A percentile compares a stretch with the other conserved stretches of the same genome.
Evolutionary conservation across 2,329 filamentous ascomycete species (phyloP).

Genomic region (Aspergillus sp.): DNA sequence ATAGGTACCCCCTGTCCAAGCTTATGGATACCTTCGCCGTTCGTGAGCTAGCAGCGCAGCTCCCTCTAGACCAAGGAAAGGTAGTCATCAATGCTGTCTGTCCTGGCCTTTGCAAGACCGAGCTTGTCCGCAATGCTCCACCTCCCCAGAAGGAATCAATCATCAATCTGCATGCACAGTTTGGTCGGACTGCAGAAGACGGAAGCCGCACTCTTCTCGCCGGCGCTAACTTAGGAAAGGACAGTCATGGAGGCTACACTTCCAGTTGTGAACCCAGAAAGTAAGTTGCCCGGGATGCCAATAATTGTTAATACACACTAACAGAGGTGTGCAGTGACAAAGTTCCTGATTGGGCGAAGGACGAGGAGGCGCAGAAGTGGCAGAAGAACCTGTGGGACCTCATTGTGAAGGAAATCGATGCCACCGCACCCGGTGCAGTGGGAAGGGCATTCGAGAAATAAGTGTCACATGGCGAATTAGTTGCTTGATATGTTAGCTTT

Average conservation of each 20-base stretch:
- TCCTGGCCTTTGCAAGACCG: slow-evolving; percentile 4
- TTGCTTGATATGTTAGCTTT: background rate
- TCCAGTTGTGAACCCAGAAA: background rate
- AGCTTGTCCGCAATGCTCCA: background rate
- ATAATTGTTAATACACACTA: background rate
- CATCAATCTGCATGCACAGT: background rate
- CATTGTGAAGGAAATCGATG: background rate
- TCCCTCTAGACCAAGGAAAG: slow-evolving; percentile 2
- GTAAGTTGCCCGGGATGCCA: background rate
- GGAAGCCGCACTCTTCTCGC: slow-evolving; percentile 7
- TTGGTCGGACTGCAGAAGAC: slow-evolving; percentile 2
- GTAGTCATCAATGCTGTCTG: slow-evolving; percentile 7
- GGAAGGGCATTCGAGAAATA: background rate
- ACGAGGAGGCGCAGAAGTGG: slow-evolving; percentile 3
- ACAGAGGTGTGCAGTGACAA: background rate
- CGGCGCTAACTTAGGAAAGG: background rate
- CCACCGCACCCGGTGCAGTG: background rate
- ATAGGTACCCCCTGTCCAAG: slow-evolving; percentile 6
- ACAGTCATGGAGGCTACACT: slow-evolving; percentile 1
- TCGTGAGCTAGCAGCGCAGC: background rate
- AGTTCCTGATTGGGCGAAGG: slow-evolving; percentile 1
- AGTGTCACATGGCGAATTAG: background rate
- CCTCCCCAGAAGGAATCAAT: background rate
- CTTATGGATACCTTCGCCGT: slow-evolving; percentile 3
- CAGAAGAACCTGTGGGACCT: slow-evolving; percentile 2